phyloP scores from a whole-genome alignment of 2,329 filamentous ascomycete species.

The Orbilia oligospora region DNA sequence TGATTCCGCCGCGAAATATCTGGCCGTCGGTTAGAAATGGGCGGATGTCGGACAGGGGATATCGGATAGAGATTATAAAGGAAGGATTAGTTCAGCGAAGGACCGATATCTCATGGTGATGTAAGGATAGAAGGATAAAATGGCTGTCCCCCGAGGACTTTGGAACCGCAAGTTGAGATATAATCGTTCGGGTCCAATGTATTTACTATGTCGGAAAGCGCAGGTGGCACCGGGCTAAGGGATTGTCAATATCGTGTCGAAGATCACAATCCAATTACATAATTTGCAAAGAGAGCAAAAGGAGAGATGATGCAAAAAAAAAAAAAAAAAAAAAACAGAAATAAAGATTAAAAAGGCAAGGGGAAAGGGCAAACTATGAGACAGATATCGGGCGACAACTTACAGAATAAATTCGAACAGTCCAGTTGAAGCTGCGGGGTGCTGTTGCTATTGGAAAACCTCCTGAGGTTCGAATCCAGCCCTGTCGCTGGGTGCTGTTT shows the following conservation, averaged over 20 bases:
- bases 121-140: conserved; percentile 7
- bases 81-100: conserved; percentile 33
- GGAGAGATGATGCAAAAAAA: background rate
- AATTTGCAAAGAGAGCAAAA: background rate
- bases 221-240: conserved; percentile 4
- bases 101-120: conserved; percentile 43
- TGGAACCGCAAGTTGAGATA: conserved; percentile 13
- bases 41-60: background rate
- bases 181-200: too few species aligned
- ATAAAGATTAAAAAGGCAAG: background rate
- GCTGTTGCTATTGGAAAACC: conserved; percentile 1
- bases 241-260: conserved; percentile 29
- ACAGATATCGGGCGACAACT: background rate
- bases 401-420: background rate
- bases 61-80: conserved; percentile 17
- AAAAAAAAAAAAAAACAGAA: conserved; percentile 7
- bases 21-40: conserved; percentile 42
- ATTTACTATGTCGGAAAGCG: background rate
- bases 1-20: conserved; percentile 33
- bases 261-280: background rate
- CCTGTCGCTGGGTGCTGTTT: conserved; percentile 21
- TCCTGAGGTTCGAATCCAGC: conserved; percentile 15
- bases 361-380: background rate
- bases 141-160: conserved; percentile 5
- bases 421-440: conserved; percentile 13